Percentiles rank a stretch among this genome's conserved stretches.
These are phyloP conservation scores for Chernovozyma aurita DNA, from an alignment of 1,139 yeast species.

Conservation along the genomic window DNA sequence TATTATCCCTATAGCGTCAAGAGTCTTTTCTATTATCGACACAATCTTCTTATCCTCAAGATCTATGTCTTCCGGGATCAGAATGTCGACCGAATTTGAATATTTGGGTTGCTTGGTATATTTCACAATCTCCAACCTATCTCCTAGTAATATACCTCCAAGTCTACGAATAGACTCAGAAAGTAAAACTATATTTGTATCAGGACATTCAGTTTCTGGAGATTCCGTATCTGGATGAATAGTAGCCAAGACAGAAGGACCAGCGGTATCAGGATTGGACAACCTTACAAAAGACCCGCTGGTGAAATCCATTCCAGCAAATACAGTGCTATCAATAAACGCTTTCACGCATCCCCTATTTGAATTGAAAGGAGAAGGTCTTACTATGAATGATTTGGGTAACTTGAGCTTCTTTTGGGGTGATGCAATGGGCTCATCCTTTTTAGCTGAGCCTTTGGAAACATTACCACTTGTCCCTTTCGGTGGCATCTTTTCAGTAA, in stretches of 20 bases:
- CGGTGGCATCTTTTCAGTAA: conserved; percentile 4
- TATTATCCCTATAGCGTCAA: conserved; percentile 50
- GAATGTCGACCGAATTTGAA: conserved; percentile 28
- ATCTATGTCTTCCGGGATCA: conserved; percentile 5
- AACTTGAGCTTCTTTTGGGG: conserved; percentile 40
- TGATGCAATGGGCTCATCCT: conserved; percentile 10
- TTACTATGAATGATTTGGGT: conserved; percentile 49
- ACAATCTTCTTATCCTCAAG: conserved; percentile 6
- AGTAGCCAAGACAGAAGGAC: conserved; percentile 44
- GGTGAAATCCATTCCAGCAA: conserved; percentile 49
- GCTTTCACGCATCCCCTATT: conserved; percentile 37
- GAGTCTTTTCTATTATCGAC: conserved; percentile 27
- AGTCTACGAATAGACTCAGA: conserved; percentile 47
- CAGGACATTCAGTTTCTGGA: conserved; percentile 21
- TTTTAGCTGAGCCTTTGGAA: conserved; percentile 1
- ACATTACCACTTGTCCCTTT: neutral
- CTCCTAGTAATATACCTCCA: conserved; percentile 67
- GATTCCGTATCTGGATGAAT: conserved; percentile 35
- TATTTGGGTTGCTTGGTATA: conserved; percentile 46
- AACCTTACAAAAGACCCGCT: conserved; percentile 54
- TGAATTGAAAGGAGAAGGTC: conserved; percentile 44
- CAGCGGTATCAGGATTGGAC: conserved; percentile 40
- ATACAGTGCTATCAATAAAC: conserved; percentile 46
- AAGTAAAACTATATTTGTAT: conserved; percentile 51
- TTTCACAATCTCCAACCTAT: conserved; percentile 52